Conservation (phyloP, 306 rosid genomes). For the Medicago truncatula region MtrunA17r5.0-ANR NC_053045.1:55568501-55569000, state of each 20-base stretch:
- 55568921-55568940: background rate
- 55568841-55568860: slow-evolving; percentile 19
- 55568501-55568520: slow-evolving; percentile 16
- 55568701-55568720: slow-evolving; percentile 29
- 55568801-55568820: background rate
- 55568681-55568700: background rate
- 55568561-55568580: slow-evolving; percentile 92
- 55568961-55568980: too few species aligned
- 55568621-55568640: slow-evolving; percentile 87
- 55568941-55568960: too few species aligned
- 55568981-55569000: too few species aligned
- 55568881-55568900: background rate
- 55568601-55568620: slow-evolving; percentile 86
- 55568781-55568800: slow-evolving; percentile 47
- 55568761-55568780: slow-evolving; percentile 47
- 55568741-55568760: slow-evolving; percentile 58
- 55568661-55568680: slow-evolving; percentile 3
- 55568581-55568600: slow-evolving; percentile 86
- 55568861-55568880: slow-evolving; percentile 7
- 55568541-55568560: slow-evolving; percentile 88
- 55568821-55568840: slow-evolving; percentile 18
- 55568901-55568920: background rate
- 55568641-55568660: slow-evolving; percentile 65
- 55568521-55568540: slow-evolving; percentile 16
- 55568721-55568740: slow-evolving; percentile 69